These are phyloP conservation scores for Pulicaria dysenterica DNA, from an alignment of 129 eudicot genomes.

Conservation along the genomic window DNA sequence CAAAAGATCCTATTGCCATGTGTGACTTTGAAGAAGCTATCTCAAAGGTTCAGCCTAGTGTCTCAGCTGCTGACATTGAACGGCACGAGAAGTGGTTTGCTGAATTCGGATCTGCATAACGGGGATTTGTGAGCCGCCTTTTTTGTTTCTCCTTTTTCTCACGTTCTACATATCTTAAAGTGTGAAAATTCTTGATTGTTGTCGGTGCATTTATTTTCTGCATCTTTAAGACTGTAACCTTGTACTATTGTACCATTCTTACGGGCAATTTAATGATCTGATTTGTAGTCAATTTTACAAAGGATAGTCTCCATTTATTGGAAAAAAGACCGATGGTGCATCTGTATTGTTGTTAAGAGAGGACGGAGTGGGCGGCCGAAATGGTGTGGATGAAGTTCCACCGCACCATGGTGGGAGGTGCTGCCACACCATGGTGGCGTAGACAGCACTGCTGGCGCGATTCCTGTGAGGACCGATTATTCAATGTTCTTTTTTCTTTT, in stretches of 20 bases:
- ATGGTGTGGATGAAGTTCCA: too few relatives aligned
- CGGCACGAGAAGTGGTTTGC: conserved; percentile 84
- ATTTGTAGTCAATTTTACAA: not conserved
- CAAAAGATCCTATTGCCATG: conserved; percentile 89
- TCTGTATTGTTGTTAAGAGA: not conserved
- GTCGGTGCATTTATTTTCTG: not conserved
- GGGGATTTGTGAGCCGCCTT: not conserved
- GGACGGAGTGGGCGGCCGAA: too few relatives aligned
- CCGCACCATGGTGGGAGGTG: too few relatives aligned
- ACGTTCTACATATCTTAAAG: not conserved
- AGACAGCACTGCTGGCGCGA: too few relatives aligned
- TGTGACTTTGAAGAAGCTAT: conserved; percentile 89
- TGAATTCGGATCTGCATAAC: conserved; percentile 81
- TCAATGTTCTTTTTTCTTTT: too few relatives aligned
- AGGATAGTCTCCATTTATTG: not conserved
- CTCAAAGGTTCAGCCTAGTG: conserved; percentile 74
- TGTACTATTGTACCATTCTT: not conserved
- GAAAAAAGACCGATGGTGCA: not conserved
- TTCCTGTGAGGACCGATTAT: too few relatives aligned
- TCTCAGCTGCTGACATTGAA: conserved; percentile 77
- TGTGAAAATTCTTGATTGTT: conserved; percentile 3
- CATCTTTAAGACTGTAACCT: conserved; percentile 3
- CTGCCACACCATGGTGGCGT: too few relatives aligned
- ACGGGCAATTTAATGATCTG: not conserved
- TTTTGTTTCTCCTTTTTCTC: not conserved